Base-by-base conservation (phyloP, 1,284 basidiomycete genomes). In the Ceratobasidium sp. region DNA sequence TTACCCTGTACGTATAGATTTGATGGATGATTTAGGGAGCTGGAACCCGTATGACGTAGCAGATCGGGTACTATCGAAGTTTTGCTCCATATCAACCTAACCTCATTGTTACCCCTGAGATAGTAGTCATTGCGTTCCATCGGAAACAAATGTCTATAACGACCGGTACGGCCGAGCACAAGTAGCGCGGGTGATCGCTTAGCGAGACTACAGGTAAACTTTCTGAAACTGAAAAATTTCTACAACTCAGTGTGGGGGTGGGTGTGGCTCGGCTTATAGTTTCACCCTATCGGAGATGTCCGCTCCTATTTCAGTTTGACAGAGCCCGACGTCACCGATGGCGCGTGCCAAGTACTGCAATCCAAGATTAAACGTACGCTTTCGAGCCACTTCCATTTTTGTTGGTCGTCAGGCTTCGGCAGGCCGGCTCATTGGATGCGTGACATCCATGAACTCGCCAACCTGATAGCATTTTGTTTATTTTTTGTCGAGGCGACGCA, bases 221-320 rank as follows among this genome's bases (percentile, higher is more conserved):
- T n/a, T 36, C n/a, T 57, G 53, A 57, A 57, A 57, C 36, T 16
- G 36, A 14, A 36, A 57, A 57, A 57, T n/a, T 57, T 57, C 36
- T 30, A 32, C 26, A 30, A 45, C 8, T n/a, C 32, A 57, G n/a
- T 14, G 16, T 36, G 21, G 32, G 18, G n/a, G n/a, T n/a, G n/a
- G n/a, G n/a, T n/a, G 21, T 21, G 53, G 9, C 28, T n/a, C 16
- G 3, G 32, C 53, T 30, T 26, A 52, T 52, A 14, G 4, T 57
- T 32, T 32, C 18, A 18, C 8, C 28, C 28, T 36, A 57, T 18
- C 53, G 52, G 52, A 16, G 18, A 57, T 8, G 30, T 23, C 18
- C n/a, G 26, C 28, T 5, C 18, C 16, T 26, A 26, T n/a, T 52
- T 23, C 8, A 30, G 26, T 16, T 21, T 8, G 32, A 16, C 4